Evolutionary conservation across 2,329 filamentous ascomycete genomes (phyloP).

Genomic region (Pseudophaeomoniella oleicola): DNA sequence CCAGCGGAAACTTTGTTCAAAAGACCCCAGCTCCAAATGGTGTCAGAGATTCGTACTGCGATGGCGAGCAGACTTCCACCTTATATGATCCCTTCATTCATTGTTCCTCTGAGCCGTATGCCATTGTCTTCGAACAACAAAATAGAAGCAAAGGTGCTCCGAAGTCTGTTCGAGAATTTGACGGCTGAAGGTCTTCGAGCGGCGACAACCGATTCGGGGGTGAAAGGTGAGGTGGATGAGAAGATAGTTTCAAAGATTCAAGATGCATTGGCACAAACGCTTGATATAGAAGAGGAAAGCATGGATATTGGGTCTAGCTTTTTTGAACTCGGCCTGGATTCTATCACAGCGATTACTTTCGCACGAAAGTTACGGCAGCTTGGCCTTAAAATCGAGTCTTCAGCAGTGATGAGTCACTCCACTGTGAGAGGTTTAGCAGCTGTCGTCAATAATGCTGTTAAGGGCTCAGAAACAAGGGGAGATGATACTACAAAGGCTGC

Average conservation of each 20-base stretch:
- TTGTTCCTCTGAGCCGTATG: constrained; percentile 55
- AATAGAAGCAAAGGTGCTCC: constrained; percentile 58
- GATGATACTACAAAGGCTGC: constrained; percentile 21
- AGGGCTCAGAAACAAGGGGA: constrained; percentile 4
- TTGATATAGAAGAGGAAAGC: constrained; percentile 26
- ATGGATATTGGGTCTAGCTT: constrained; percentile 49
- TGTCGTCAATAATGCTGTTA: neutral
- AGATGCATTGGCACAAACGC: constrained; percentile 38
- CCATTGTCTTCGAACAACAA: constrained; percentile 86
- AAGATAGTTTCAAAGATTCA: constrained; percentile 26
- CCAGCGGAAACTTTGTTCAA: constrained; percentile 21
- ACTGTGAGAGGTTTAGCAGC: constrained; percentile 33
- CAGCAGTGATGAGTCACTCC: constrained; percentile 51
- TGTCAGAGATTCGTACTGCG: constrained; percentile 35
- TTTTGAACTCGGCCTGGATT: constrained; percentile 79
- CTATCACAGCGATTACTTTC: constrained; percentile 65
- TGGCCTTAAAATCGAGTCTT: constrained; percentile 50
- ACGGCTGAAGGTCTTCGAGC: neutral
- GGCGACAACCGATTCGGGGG: neutral
- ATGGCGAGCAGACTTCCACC: constrained; percentile 57
- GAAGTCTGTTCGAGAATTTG: constrained; percentile 48
- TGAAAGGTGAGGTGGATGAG: neutral
- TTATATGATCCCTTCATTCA: constrained; percentile 86
- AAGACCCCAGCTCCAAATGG: constrained; percentile 11
- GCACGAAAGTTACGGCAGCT: constrained; percentile 46